Base-by-base conservation (phyloP, 345 rosid genomes). In the Turnera subulata region DNA sequence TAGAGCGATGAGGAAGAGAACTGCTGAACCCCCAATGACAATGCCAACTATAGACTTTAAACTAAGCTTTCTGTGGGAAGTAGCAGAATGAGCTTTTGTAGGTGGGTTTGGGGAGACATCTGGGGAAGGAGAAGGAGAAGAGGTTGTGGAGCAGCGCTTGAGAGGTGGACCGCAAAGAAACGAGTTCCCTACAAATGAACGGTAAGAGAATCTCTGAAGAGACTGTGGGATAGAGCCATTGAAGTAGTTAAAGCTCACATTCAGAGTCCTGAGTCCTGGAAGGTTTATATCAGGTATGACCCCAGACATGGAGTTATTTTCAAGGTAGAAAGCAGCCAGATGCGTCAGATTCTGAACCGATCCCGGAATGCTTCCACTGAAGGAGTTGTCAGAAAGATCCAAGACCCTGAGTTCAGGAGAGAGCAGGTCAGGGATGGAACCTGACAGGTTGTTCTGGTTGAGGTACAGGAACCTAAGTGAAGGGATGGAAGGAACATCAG, bases 321-420 rank as follows among this genome's bases (percentile, higher is more conserved):
- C 76, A 40, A 86, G 81, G 39, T 74, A 67, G 61, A 86, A 37
- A 14, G 57, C 73, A 24, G 65, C 53, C 46, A 86, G 80, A 23
- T 55, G 69, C 16, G 78, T 33, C 47, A 78, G 56, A 63, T 80
- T 82, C 64, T 71, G 62, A n/a, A 78, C 0, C 32, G 61, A 33
- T 0, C 20, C 51, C 6, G 93, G 90, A 17, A 88, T 59, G 21
- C 22, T 67, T 39, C 93, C 88, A 0, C 81, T 70, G 69, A 89
- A 80, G 17, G 85, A 78, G 74, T 84, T 89, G 58, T 59, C 71
- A 51, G 96, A 86, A 47, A 89, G 72, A 71, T 89, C 94, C 63
- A 84, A 44, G 6, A 76, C 85, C 29, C 32, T 71, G 56, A 88
- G 80, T 46, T 67, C 71, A 1, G 67, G 22, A 39, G 89, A 79